These are phyloP conservation scores for Orbilia quercus DNA, from an alignment of 2,329 filamentous ascomycete genomes.

Conservation along the genomic window DNA sequence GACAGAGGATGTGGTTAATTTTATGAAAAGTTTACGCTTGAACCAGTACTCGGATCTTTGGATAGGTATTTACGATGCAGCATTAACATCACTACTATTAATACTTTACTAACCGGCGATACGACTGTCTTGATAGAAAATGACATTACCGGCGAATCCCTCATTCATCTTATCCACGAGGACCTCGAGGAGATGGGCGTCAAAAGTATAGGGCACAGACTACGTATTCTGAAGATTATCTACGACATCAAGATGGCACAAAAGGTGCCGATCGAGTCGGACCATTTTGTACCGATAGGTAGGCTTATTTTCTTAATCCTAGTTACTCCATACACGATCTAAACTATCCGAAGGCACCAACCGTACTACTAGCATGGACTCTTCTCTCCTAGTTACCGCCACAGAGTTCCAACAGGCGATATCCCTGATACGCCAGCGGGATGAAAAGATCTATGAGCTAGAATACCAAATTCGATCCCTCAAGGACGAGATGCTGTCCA, in stretches of 20 bases:
- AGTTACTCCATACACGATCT: background rate
- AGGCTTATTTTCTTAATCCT: constrained; percentile 63
- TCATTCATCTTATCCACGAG: constrained; percentile 87
- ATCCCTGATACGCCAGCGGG: background rate
- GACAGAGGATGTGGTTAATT: constrained; percentile 10
- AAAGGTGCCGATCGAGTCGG: constrained; percentile 74
- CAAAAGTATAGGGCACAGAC: constrained; percentile 87
- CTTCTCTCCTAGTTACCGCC: constrained; percentile 2
- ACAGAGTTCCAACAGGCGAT: constrained; percentile 4
- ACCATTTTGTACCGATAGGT: constrained; percentile 94
- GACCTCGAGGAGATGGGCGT: constrained; percentile 97
- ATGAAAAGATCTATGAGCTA: constrained; percentile 4
- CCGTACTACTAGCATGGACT: background rate
- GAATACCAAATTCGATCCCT: background rate
- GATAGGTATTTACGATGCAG: constrained; percentile 4
- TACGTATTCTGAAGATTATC: constrained; percentile 93
- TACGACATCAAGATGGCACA: constrained; percentile 96
- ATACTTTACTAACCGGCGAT: too few species aligned
- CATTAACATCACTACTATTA: too few species aligned
- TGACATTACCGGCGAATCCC: constrained; percentile 88
- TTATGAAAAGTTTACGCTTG: constrained; percentile 3
- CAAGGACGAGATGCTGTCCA: constrained; percentile 7
- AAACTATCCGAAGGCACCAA: background rate
- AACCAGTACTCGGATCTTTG: constrained; percentile 5
- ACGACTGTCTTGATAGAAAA: constrained; percentile 74